Conservation (phyloP, 192 early-diverging fungal species). For the Coemansia sp. region DNA sequence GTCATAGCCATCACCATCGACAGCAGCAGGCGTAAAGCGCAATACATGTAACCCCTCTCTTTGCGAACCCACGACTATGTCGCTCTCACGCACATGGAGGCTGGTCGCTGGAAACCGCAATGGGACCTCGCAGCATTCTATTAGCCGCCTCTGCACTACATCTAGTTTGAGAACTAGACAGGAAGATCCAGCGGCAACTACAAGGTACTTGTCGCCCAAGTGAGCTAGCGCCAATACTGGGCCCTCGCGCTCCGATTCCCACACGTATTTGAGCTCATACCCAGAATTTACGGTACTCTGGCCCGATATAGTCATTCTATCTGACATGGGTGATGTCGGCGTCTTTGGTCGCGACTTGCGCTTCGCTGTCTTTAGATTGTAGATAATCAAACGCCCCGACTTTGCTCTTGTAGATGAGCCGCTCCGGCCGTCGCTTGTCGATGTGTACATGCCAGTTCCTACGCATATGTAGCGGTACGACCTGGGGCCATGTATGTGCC, state of each 20-base stretch:
- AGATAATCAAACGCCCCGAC: slow-evolving; percentile 41
- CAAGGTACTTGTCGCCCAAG: slow-evolving; percentile 42
- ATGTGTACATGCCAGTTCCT: slow-evolving; percentile 28
- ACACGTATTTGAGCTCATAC: slow-evolving; percentile 46
- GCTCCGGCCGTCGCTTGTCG: neutral
- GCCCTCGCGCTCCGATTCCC: slow-evolving; percentile 39
- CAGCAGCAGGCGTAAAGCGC: slow-evolving; percentile 17
- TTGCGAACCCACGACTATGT: slow-evolving; percentile 38
- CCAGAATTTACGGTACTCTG: neutral
- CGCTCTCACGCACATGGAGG: slow-evolving; percentile 25
- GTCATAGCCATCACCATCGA: slow-evolving; percentile 11
- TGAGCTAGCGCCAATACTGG: slow-evolving; percentile 36
- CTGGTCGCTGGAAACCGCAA: slow-evolving; percentile 38
- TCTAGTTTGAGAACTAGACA: slow-evolving; percentile 45
- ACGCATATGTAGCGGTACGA: slow-evolving; percentile 47
- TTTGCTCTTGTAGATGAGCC: neutral
- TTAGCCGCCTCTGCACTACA: slow-evolving; percentile 28
- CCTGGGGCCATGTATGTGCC: slow-evolving; percentile 38
- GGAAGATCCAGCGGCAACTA: slow-evolving; percentile 21
- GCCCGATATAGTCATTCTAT: neutral
- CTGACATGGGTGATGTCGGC: neutral
- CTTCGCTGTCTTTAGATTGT: slow-evolving; percentile 31
- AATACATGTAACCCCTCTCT: slow-evolving; percentile 38
- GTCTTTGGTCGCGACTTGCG: slow-evolving; percentile 18
- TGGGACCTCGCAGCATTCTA: slow-evolving; percentile 48